These are phyloP conservation scores for Blastocystis sp. DNA, from an alignment of 352 stramenopile genomes.

Conservation along the genomic window DNA sequence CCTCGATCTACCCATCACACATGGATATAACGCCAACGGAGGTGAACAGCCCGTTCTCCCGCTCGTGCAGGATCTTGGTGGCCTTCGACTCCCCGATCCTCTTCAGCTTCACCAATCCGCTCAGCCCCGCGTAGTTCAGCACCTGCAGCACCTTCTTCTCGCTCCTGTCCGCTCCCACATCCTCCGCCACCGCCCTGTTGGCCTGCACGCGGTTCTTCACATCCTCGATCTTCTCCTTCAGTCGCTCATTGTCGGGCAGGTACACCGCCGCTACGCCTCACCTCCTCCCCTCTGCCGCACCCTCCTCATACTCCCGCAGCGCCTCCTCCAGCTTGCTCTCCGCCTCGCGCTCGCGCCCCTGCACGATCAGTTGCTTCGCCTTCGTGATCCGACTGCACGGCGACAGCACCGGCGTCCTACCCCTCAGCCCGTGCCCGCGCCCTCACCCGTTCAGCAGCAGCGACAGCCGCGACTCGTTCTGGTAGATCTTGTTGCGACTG, in stretches of 20 bases:
- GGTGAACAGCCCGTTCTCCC: conserved; percentile 2
- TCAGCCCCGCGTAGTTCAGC: conserved; percentile 34
- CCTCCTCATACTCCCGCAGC: conserved; percentile 13
- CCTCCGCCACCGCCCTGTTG: not conserved
- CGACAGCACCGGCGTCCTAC: conserved; percentile 17
- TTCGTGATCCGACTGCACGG: conserved; percentile 34
- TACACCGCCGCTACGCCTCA: not conserved
- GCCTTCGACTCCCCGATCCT: conserved; percentile 8
- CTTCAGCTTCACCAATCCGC: conserved; percentile 8
- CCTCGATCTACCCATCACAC: conserved; percentile 5
- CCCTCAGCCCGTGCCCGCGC: not conserved
- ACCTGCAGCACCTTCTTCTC: conserved; percentile 49
- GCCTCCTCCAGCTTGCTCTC: conserved; percentile 10
- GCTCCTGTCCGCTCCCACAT: not conserved
- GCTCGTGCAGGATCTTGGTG: conserved; percentile 1
- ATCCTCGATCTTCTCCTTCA: conserved; percentile 26
- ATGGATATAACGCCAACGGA: not conserved
- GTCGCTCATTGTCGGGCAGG: conserved; percentile 21
- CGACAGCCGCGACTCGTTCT: conserved; percentile 52
- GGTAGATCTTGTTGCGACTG: conserved; percentile 46
- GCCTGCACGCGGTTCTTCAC: conserved; percentile 10
- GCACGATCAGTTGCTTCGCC: conserved; percentile 31
- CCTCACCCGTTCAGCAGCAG: conserved; percentile 39
- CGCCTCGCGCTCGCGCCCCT: not conserved
- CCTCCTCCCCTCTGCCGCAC: not conserved